These are phyloP conservation scores for Lyophyllum semitale DNA, from an alignment of 768 basidiomycete species.

Conservation along the genomic window DNA sequence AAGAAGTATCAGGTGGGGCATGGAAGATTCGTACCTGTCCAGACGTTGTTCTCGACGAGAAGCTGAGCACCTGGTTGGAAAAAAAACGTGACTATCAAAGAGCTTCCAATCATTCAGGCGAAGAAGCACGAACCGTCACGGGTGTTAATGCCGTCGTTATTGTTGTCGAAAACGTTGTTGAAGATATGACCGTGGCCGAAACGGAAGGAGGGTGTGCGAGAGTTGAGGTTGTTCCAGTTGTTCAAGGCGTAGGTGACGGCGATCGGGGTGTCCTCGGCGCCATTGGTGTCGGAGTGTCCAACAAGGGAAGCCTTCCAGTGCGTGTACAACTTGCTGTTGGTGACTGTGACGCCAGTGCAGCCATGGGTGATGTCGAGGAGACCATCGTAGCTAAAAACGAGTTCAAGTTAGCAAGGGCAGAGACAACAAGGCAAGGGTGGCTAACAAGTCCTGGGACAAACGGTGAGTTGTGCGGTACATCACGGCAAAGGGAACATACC, in stretches of 20 bases:
- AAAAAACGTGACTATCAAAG: not conserved
- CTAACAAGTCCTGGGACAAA: slow-evolving; percentile 7
- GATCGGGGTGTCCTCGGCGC: slow-evolving; percentile 38
- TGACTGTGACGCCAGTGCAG: slow-evolving; percentile 40
- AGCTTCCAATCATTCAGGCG: not conserved
- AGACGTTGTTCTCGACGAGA: slow-evolving; percentile 50
- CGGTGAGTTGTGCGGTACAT: not conserved
- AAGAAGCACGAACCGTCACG: slow-evolving; percentile 31
- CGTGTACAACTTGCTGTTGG: slow-evolving; percentile 41
- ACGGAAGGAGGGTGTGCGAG: slow-evolving; percentile 47
- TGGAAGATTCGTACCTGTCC: slow-evolving; percentile 28
- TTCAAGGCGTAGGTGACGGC: slow-evolving; percentile 46
- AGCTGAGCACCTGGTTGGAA: slow-evolving; percentile 38
- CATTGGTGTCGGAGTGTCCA: slow-evolving; percentile 45
- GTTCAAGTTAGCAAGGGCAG: not conserved
- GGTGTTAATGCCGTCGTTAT: slow-evolving; percentile 46
- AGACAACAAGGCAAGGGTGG: not conserved
- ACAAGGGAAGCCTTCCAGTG: slow-evolving; percentile 50
- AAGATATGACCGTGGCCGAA: slow-evolving; percentile 49
- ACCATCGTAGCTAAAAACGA: slow-evolving; percentile 41
- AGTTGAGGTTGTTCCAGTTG: slow-evolving; percentile 43
- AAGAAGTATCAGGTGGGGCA: not conserved
- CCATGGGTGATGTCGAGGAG: slow-evolving; percentile 48
- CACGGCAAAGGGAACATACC: slow-evolving; percentile 14
- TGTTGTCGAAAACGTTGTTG: slow-evolving; percentile 45